Base-by-base conservation (phyloP, 2,329 filamentous ascomycete species). In the Aspergillus oerlinghausenensis region DNA sequence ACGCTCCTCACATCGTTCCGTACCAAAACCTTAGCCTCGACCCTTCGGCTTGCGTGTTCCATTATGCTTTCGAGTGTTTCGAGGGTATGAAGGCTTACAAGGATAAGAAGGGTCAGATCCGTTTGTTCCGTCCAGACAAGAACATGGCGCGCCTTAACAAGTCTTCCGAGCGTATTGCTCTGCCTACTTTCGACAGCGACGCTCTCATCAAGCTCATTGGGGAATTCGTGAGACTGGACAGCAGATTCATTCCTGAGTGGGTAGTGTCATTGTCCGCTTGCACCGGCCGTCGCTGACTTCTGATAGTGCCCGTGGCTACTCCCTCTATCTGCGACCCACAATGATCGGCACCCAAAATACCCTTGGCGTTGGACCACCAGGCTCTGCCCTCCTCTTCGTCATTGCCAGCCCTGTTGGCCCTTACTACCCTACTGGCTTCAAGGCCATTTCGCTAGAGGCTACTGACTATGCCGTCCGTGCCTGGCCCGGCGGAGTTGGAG, bases 31-130 rank as follows among this genome's bases (percentile, higher is more conserved):
- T 99, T 66, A 93, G 90, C 49, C 88, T 99, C 67, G 94, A 97
- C 75, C 94, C 94, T 26, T 91, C 94, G 47, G 94, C 91, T 35
- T 97, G 92, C 78, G 94, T 97, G 61, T 93, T 99, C 79, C 94
- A 99, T 83, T 99, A 99, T 77, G 94, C 91, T 50, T 97, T 97
- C 72, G 90, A 95, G 76, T 94, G 89, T 75, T 99, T 99, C 77
- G 94, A 99, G 80, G 94, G 94, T 66, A 96, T 97, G 92, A 99
- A 99, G 81, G 94, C 94, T 58, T 99, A 99, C 83, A 95, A 93
- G 77, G 91, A 96, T 78, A 85, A 83, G 68, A 73, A 84, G 47
- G 90, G 90, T 66, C 79, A 86, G 58, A 84, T 96, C 65, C 87
- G 93, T 55, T 81, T 99, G 54, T 99, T 99, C 83, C 86, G 94